These are phyloP conservation scores for Leptomonas seymouri DNA, from an alignment of 208 protist genomes.

Conservation along the genomic window DNA sequence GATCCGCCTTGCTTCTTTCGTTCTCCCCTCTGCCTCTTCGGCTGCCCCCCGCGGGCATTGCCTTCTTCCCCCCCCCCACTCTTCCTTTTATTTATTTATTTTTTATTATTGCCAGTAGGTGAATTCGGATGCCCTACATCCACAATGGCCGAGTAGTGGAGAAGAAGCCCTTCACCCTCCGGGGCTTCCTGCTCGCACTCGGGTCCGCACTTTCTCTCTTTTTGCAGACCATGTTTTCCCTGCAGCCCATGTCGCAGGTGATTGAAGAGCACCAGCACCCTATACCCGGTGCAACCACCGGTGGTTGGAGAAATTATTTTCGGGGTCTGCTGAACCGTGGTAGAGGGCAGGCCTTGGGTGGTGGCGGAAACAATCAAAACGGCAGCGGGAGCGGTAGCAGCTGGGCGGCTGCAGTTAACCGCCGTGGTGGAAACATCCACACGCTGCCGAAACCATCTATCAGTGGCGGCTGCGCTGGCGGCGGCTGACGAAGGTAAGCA, in stretches of 20 bases:
- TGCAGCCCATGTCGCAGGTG: conserved; percentile 42
- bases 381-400: conserved; percentile 22
- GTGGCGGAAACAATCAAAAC: conserved; percentile 8
- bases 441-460: conserved; percentile 46
- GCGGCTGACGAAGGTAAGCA: conserved; percentile 32
- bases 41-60: too few relatives aligned
- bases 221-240: conserved; percentile 65
- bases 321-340: conserved; percentile 19
- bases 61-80: conserved; percentile 5
- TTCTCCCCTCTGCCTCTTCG: too few relatives aligned
- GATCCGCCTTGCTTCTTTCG: too few relatives aligned
- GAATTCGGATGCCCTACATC: conserved; percentile 68
- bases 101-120: not conserved
- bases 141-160: conserved; percentile 76
- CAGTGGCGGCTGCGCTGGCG: conserved; percentile 23
- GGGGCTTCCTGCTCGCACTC: conserved; percentile 49
- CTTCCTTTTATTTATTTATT: too few relatives aligned
- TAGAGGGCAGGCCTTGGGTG: conserved; percentile 16
- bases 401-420: conserved; percentile 30
- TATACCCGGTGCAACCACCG: conserved; percentile 3
- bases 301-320: conserved; percentile 2
- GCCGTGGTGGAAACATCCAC: conserved; percentile 51
- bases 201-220: conserved; percentile 60
- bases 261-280: conserved; percentile 43
- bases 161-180: conserved; percentile 70